Evolutionary conservation across 2,329 filamentous ascomycete genomes (phyloP), one percentile per base, ranked within the genome.

Genomic region (Epichloe scottii): DNA sequence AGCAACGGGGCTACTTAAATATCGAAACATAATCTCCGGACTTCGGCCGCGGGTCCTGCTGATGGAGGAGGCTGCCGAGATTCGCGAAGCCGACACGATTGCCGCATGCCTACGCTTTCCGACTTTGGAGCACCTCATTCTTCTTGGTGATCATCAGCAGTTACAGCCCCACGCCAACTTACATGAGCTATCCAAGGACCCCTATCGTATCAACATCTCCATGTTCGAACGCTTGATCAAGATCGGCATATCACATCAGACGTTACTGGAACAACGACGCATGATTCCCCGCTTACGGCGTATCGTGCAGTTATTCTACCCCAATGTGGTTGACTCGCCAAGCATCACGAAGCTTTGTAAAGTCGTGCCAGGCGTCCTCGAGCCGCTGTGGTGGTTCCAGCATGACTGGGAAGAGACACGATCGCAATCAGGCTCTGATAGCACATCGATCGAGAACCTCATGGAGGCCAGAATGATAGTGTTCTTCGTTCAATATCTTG

Each of bases 61-160:
- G 38, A 82, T 94, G 46, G 85, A 93, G 69, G 85, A 93, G 67
- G 85, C 86, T 0, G 88, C 87, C 0, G 87, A 94, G 62, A 85
- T 84, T 0, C 75, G 82, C 5, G 84, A 87, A 61, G 78, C 79
- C 6, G 77, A 75, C 47, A 74, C 80, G 38, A 65, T 71, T 0
- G 75, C 76, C 0, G 75, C 74, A 0, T 58, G 40, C 78, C 7
- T 74, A 76, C 38, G 46, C 30, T 39, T 53, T n/a, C 70, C 70
- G 3, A 73, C 70, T 1, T 60, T 81, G 2, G 69, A 79, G 45
- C 77, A 79, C 51, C 65, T 81, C 0, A 69, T 79, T 4, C 66
- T 81, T 0, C 71, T 94, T 0, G 88, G 89, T 1, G 88, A 94
- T 60, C 88, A 94, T 57, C 78, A 87, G 63, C 89, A 94, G 60